These are phyloP conservation scores for Nitzschia inconspicua DNA, from an alignment of 108 stramenopile species.

Conservation along the genomic window DNA sequence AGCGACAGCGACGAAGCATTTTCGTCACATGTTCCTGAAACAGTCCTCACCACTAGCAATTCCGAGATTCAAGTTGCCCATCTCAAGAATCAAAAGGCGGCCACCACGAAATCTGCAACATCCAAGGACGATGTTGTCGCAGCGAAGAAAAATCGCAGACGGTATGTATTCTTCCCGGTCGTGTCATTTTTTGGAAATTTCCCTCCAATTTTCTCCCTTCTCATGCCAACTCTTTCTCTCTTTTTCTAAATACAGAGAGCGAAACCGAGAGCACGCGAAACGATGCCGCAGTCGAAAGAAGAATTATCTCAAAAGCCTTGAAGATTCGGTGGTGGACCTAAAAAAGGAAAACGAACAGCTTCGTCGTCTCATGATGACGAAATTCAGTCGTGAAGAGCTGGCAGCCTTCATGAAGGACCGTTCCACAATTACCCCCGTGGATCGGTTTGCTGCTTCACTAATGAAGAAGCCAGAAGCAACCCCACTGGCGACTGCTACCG, in stretches of 20 bases:
- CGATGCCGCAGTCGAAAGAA: slow-evolving; percentile 91
- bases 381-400: slow-evolving; percentile 37
- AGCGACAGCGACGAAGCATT: no score
- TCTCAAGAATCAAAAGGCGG: no score
- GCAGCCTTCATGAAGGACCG: slow-evolving; percentile 34
- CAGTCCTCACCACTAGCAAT: no score
- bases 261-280: slow-evolving; percentile 91
- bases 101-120: no score
- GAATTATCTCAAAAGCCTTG: slow-evolving; percentile 86
- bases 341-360: slow-evolving; percentile 81
- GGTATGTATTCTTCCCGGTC: no score
- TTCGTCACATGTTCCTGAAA: no score
- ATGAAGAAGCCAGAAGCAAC: background rate
- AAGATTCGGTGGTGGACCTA: slow-evolving; percentile 70
- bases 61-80: no score
- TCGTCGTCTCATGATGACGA: slow-evolving; percentile 29
- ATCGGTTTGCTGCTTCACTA: background rate
- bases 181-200: no score
- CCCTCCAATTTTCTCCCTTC: no score
- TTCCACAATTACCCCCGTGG: slow-evolving; percentile 1
- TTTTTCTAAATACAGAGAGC: slow-evolving; percentile 4
- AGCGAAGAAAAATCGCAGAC: no score
- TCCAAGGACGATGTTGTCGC: no score
- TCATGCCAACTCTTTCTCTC: no score
- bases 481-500: background rate